Conservation (phyloP, 805 yeast species). For the Zygosaccharomyces rouxii region DNA sequence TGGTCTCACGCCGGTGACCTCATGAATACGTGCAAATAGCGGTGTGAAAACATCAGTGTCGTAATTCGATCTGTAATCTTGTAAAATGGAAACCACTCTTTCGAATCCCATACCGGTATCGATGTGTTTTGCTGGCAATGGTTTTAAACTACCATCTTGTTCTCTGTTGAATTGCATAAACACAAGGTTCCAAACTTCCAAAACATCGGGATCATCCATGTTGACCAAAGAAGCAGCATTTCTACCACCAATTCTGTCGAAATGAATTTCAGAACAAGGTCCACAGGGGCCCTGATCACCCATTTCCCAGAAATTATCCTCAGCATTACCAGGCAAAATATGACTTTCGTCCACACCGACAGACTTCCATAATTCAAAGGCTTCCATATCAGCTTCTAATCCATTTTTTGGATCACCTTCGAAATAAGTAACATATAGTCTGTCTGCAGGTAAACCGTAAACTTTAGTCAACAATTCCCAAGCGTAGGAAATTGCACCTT, state of each 20-base stretch:
- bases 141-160: conserved; percentile 68
- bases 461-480: conserved; percentile 90
- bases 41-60: conserved; percentile 97
- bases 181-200: conserved; percentile 97
- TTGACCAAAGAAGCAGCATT: conserved; percentile 89
- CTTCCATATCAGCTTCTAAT: conserved; percentile 89
- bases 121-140: conserved; percentile 90
- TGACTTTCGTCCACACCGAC: conserved; percentile 91
- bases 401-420: conserved; percentile 87
- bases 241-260: conserved; percentile 97
- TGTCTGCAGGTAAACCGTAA: conserved; percentile 70
- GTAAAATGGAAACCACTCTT: conserved; percentile 90
- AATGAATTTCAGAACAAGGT: conserved; percentile 96
- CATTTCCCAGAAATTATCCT: conserved; percentile 99
- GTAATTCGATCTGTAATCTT: conserved; percentile 86
- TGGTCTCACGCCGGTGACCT: conserved; percentile 87
- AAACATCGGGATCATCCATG: conserved; percentile 95
- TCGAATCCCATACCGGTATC: conserved; percentile 99
- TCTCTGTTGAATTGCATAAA: conserved; percentile 97
- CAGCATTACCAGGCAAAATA: conserved; percentile 83
- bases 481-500: conserved; percentile 81
- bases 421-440: conserved; percentile 92
- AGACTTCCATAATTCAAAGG: conserved; percentile 76
- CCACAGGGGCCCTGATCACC: conserved; percentile 99
- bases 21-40: conserved; percentile 78